phyloP scores from a whole-genome alignment of 2,329 filamentous ascomycete species.

The Sporothrix protearum region DNA sequence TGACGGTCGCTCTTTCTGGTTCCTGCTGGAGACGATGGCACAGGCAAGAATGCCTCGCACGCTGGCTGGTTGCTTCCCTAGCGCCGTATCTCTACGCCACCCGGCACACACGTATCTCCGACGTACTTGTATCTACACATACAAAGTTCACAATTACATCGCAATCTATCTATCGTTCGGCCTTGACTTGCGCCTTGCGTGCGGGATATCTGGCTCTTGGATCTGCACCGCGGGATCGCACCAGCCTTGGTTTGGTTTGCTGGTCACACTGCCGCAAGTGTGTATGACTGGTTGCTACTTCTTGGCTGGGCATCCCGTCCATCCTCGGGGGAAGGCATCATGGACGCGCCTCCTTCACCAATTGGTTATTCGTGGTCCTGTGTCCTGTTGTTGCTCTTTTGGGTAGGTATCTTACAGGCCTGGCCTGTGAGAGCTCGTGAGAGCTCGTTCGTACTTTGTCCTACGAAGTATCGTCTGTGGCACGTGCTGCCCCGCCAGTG shows the following conservation, averaged over 20 bases:
- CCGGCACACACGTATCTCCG: neutral
- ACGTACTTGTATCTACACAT: neutral
- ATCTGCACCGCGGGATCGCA: neutral
- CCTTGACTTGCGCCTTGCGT: neutral
- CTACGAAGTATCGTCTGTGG: neutral
- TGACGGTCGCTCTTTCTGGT: neutral
- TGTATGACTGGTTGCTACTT: constrained; percentile 10
- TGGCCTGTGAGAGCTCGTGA: neutral
- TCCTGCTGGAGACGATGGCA: neutral
- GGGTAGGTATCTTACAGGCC: neutral
- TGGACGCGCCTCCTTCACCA: neutral
- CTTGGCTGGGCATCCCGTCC: constrained; percentile 6
- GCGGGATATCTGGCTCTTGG: neutral
- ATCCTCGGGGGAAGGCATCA: neutral
- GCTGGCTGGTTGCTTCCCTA: constrained; percentile 10
- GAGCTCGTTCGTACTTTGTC: neutral
- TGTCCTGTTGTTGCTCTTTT: neutral
- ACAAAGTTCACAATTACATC: no score
- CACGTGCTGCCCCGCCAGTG: constrained; percentile 16
- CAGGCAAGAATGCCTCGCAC: constrained; percentile 9
- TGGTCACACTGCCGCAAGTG: neutral
- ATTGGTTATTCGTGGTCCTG: neutral
- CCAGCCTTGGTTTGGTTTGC: neutral
- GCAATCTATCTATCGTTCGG: neutral
- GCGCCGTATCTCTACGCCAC: constrained; percentile 4